These are phyloP conservation scores for Xylaria arbuscula DNA, from an alignment of 2,329 filamentous ascomycete species.

Conservation along the genomic window DNA sequence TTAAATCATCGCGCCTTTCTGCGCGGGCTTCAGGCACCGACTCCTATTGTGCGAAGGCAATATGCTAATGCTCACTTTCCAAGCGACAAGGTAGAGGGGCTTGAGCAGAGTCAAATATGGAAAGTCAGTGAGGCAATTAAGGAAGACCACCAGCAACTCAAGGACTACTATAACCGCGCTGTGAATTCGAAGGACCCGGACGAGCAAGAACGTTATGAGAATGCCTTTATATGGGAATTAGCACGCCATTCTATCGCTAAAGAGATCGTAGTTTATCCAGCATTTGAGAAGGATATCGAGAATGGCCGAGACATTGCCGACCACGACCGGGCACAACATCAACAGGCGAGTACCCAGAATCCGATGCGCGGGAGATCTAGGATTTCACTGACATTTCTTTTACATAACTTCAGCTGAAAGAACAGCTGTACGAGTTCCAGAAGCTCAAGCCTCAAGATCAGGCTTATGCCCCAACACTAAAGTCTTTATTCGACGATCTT, in stretches of 20 bases:
- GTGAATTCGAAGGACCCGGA: constrained; percentile 55
- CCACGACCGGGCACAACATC: constrained; percentile 53
- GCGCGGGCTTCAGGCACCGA: not conserved
- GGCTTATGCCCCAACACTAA: constrained; percentile 56
- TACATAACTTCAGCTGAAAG: constrained; percentile 54
- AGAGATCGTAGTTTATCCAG: constrained; percentile 62
- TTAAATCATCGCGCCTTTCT: not conserved
- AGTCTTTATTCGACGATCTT: constrained; percentile 55
- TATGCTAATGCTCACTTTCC: constrained; percentile 30
- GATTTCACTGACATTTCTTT: not conserved
- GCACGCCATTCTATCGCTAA: constrained; percentile 63
- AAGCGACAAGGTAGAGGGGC: constrained; percentile 24
- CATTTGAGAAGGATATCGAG: constrained; percentile 55
- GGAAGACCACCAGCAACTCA: constrained; percentile 44
- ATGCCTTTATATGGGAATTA: constrained; percentile 65
- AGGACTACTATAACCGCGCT: constrained; percentile 56
- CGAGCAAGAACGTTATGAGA: constrained; percentile 58
- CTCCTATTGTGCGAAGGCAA: not conserved
- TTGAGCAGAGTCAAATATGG: constrained; percentile 26
- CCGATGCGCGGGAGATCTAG: too few relatives aligned
- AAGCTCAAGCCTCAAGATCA: constrained; percentile 52
- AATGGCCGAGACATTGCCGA: constrained; percentile 55
- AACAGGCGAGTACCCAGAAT: constrained; percentile 36
- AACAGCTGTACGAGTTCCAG: constrained; percentile 59
- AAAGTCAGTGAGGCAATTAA: constrained; percentile 33